Conservation (phyloP, 257 asterid species). For the Rehmannia glutinosa region DNA sequence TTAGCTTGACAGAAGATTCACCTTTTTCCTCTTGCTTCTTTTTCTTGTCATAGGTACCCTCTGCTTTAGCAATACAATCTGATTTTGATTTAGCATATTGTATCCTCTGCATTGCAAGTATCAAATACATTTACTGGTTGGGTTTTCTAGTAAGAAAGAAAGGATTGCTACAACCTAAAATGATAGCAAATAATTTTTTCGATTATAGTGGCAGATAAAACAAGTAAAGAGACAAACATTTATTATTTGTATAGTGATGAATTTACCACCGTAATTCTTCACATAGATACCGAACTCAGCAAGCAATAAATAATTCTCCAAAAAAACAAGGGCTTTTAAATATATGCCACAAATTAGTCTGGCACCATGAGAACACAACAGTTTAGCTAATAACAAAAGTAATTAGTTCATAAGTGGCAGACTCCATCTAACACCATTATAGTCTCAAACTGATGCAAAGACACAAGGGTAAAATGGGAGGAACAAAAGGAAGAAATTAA, state of each 20-base stretch:
- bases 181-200: not conserved
- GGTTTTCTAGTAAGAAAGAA: not conserved
- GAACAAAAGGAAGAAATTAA: not conserved
- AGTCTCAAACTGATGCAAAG: not conserved
- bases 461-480: not conserved
- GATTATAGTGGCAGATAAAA: not conserved
- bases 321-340: not conserved
- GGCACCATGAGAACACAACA: not conserved
- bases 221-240: not conserved
- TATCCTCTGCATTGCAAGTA: slow-evolving; percentile 61
- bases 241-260: not conserved
- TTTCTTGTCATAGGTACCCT: slow-evolving; percentile 96
- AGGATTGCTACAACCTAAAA: not conserved
- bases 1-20: slow-evolving; percentile 20
- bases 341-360: not conserved
- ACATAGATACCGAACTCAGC: not conserved
- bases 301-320: not conserved
- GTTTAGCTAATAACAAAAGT: not conserved
- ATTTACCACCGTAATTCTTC: not conserved
- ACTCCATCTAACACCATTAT: not conserved
- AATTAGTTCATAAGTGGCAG: not conserved
- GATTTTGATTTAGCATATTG: slow-evolving; percentile 91
- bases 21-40: slow-evolving; percentile 98
- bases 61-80: slow-evolving; percentile 96
- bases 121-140: not conserved